phyloP scores from a whole-genome alignment of 1,139 yeast species.

The Candida sp. region DNA sequence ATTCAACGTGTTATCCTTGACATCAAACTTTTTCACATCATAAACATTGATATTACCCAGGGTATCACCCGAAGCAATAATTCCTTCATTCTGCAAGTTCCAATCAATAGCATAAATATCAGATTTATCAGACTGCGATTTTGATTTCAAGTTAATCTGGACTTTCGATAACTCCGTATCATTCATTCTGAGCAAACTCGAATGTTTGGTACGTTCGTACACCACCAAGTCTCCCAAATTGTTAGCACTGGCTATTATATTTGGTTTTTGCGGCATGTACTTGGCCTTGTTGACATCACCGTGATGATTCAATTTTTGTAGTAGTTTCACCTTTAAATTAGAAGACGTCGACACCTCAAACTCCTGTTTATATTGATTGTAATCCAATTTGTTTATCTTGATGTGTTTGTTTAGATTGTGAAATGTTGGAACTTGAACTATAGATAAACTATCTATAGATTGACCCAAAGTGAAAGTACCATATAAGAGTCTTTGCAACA shows the following conservation, averaged over 20 bases:
- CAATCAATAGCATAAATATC: conserved; percentile 46
- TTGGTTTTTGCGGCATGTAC: conserved; percentile 45
- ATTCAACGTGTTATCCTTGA: conserved; percentile 10
- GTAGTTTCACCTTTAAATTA: conserved; percentile 24
- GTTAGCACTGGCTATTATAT: conserved; percentile 40
- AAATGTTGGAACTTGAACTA: conserved; percentile 35
- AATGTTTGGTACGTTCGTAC: conserved; percentile 53
- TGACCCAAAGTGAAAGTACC: conserved; percentile 48
- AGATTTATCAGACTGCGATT: conserved; percentile 6
- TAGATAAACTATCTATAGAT: conserved; percentile 35
- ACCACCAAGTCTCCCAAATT: conserved; percentile 39
- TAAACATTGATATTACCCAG: conserved; percentile 31
- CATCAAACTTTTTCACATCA: conserved; percentile 26
- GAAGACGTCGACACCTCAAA: conserved; percentile 31
- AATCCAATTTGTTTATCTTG: conserved; percentile 31
- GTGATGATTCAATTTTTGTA: conserved; percentile 39
- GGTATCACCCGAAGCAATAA: conserved; percentile 32
- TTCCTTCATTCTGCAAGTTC: conserved; percentile 39
- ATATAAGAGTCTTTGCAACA: conserved; percentile 30
- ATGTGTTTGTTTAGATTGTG: conserved; percentile 27
- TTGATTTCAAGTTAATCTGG: conserved; percentile 6
- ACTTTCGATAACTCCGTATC: conserved; percentile 23
- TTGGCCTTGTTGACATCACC: conserved; percentile 44
- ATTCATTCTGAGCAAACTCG: conserved; percentile 33
- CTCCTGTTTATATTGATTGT: conserved; percentile 38